phyloP scores from a whole-genome alignment of 2,329 filamentous ascomycete species.

The Lasiodiplodia gonubiensis region DNA sequence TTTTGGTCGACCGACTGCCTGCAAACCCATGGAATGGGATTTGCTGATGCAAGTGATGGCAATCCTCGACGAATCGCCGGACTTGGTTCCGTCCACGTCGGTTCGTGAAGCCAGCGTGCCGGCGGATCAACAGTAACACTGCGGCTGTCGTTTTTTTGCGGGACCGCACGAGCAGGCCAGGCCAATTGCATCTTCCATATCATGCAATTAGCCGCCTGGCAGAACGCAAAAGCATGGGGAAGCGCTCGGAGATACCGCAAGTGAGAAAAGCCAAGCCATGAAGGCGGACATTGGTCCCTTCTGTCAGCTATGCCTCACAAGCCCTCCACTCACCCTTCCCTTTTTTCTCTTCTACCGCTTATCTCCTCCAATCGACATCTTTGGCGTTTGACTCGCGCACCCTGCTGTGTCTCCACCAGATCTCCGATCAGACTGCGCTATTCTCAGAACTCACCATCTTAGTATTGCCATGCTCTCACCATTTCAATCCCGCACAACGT shows the following conservation, averaged over 20 bases:
- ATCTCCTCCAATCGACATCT: not conserved
- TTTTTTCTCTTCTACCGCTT: not conserved
- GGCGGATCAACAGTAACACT: not conserved
- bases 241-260: not conserved
- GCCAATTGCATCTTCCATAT: not conserved
- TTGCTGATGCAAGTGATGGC: not conserved
- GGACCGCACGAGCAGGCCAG: not conserved
- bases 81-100: not conserved
- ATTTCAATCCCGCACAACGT: no score
- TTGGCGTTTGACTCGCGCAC: not conserved
- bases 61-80: not conserved
- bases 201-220: not conserved
- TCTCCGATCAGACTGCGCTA: not conserved
- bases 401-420: no score
- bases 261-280: not conserved
- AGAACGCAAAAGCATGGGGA: not conserved
- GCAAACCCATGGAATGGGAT: not conserved
- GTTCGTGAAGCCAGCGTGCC: not conserved
- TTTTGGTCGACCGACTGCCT: not conserved
- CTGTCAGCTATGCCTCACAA: not conserved
- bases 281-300: not conserved
- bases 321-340: not conserved
- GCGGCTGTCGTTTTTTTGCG: not conserved
- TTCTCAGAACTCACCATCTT: not conserved
- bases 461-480: not conserved